These are phyloP conservation scores for Pelargonium cotyledonis DNA, from an alignment of 441 rosid genomes.

Conservation along the genomic window DNA sequence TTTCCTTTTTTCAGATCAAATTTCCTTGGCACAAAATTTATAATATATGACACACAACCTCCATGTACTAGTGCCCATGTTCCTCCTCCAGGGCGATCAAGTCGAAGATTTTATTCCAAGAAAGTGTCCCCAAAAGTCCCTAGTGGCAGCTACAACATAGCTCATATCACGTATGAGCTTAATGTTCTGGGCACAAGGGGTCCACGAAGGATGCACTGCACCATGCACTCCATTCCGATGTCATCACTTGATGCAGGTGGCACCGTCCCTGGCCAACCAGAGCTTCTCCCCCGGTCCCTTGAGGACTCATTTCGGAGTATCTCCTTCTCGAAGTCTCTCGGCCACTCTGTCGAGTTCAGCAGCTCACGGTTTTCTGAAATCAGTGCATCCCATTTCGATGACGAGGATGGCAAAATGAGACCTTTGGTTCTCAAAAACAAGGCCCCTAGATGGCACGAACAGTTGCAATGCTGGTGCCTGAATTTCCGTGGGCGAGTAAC, in stretches of 20 bases:
- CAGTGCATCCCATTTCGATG: constrained; percentile 17
- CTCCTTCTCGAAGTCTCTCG: constrained; percentile 20
- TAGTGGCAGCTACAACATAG: constrained; percentile 21
- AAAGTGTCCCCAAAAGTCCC: constrained; percentile 26
- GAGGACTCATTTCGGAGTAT: constrained; percentile 26
- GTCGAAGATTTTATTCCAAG: constrained; percentile 21
- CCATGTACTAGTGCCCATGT: constrained; percentile 19
- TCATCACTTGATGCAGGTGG: constrained; percentile 18
- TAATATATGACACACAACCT: constrained; percentile 13
- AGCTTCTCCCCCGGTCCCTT: constrained; percentile 20
- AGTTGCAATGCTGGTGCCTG: constrained; percentile 26
- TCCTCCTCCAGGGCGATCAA: constrained; percentile 18
- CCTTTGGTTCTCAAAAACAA: constrained; percentile 20
- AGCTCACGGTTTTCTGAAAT: constrained; percentile 22
- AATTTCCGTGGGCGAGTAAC: constrained; percentile 25
- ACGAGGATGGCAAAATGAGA: constrained; percentile 18
- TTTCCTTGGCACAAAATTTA: constrained; percentile 24
- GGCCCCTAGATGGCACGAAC: constrained; percentile 25
- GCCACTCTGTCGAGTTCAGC: constrained; percentile 16
- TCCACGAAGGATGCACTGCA: constrained; percentile 26
- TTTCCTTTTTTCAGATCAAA: constrained; percentile 19
- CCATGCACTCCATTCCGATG: constrained; percentile 22
- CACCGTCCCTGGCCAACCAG: constrained; percentile 22
- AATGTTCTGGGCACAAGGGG: constrained; percentile 25
- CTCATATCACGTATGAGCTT: constrained; percentile 23